Evolutionary conservation across 176 grass and related monocot genomes (phyloP).

Genomic region (Puya raimondii): DNA sequence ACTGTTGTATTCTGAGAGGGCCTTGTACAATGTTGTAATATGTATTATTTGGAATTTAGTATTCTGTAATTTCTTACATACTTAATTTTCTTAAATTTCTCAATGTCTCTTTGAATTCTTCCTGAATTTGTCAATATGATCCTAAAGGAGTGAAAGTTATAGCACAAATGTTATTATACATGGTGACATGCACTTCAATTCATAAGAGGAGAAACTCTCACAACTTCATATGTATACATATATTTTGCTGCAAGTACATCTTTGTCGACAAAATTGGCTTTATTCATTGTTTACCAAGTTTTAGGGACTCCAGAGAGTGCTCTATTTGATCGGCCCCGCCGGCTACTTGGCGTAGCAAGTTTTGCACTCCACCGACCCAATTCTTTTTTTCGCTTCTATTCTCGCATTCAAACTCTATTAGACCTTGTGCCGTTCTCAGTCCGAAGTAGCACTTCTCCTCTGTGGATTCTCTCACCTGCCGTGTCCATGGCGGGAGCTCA

Average conservation of each 20-base stretch:
- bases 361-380: slow-evolving; percentile 86
- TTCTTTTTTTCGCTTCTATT: slow-evolving; percentile 48
- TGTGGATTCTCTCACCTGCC: slow-evolving; percentile 29
- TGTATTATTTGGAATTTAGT: too few species aligned
- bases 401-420: slow-evolving; percentile 77
- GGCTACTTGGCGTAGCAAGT: slow-evolving; percentile 60
- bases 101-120: too few species aligned
- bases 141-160: too few species aligned
- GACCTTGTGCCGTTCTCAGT: slow-evolving; percentile 70
- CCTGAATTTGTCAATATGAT: too few species aligned
- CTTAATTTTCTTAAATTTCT: too few species aligned
- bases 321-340: slow-evolving; percentile 25
- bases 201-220: too few species aligned
- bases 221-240: too few species aligned
- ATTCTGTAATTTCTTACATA: too few species aligned
- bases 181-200: too few species aligned
- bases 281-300: slow-evolving; percentile 8
- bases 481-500: slow-evolving; percentile 70
- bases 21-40: not conserved
- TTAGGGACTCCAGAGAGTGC: slow-evolving; percentile 35
- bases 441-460: slow-evolving; percentile 57
- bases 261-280: too few species aligned
- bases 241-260: too few species aligned
- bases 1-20: slow-evolving; percentile 73
- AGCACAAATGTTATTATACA: too few species aligned